These are phyloP conservation scores for Raddia guianensis DNA, from an alignment of 176 grass and related monocot genomes.

Conservation along the genomic window DNA sequence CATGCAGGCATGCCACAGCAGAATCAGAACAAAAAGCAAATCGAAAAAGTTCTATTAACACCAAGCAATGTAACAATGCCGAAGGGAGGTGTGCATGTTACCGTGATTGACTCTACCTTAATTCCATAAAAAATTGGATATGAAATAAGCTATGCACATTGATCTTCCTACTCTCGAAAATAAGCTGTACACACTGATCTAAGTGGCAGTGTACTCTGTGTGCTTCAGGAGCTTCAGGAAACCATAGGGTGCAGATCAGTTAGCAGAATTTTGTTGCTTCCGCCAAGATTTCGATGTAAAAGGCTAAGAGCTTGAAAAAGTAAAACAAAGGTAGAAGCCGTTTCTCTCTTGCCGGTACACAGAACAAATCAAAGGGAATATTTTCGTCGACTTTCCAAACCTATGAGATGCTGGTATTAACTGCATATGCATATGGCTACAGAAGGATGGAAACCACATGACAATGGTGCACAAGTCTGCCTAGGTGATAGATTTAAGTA, in stretches of 20 bases:
- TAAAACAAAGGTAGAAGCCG: not conserved
- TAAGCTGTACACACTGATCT: not conserved
- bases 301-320: not conserved
- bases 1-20: not conserved
- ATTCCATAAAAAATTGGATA: not conserved
- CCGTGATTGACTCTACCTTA: not conserved
- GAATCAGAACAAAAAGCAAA: not conserved
- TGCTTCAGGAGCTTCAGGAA: slow-evolving; percentile 9
- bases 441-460: not conserved
- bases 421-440: not conserved
- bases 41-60: not conserved
- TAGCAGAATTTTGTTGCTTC: not conserved
- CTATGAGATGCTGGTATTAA: not conserved
- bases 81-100: not conserved
- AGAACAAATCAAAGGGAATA: slow-evolving; percentile 6
- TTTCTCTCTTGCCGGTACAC: not conserved
- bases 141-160: not conserved
- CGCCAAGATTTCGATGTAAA: not conserved
- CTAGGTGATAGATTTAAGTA: not conserved
- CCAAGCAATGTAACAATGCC: not conserved
- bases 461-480: not conserved
- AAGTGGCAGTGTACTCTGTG: slow-evolving; percentile 6
- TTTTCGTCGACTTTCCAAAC: not conserved
- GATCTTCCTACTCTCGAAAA: slow-evolving; percentile 8
- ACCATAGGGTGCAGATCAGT: not conserved